phyloP scores from a whole-genome alignment of 495 filamentous ascomycete genomes.

The Aspergillus sclerotiicarbonarius region DNA sequence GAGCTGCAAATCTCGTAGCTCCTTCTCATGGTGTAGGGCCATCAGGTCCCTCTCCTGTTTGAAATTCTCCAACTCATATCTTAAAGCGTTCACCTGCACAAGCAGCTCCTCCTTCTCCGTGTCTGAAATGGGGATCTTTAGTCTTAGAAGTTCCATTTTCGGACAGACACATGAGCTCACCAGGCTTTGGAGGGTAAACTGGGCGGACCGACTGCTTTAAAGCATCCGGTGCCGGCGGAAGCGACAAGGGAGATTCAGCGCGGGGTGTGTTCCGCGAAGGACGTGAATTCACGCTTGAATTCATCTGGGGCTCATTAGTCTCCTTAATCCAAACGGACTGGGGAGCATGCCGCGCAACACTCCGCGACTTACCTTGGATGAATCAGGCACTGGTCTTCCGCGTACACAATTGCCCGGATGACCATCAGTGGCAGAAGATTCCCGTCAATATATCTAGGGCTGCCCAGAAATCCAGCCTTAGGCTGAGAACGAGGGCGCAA shows the following conservation, averaged over 20 bases:
- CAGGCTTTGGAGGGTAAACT: slow-evolving; percentile 27
- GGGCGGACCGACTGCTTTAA: slow-evolving; percentile 34
- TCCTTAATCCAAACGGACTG: background rate
- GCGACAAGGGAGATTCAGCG: slow-evolving; percentile 32
- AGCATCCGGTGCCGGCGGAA: slow-evolving; percentile 23
- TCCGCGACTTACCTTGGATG: background rate
- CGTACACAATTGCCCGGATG: background rate
- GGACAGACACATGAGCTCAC: slow-evolving; percentile 14
- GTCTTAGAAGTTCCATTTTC: background rate
- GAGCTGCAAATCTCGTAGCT: slow-evolving; percentile 69
- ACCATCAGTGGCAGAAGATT: background rate
- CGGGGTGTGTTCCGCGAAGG: slow-evolving; percentile 33
- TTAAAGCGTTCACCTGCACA: slow-evolving; percentile 63
- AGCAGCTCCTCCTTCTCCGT: slow-evolving; percentile 65
- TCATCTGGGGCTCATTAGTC: slow-evolving; percentile 28
- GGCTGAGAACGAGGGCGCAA: background rate
- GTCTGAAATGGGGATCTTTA: slow-evolving; percentile 29
- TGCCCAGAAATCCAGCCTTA: background rate
- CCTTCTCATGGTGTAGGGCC: slow-evolving; percentile 74
- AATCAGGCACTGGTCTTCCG: background rate
- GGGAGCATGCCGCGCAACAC: background rate
- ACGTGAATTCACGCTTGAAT: slow-evolving; percentile 29
- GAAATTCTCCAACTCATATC: slow-evolving; percentile 68
- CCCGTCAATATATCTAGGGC: background rate
- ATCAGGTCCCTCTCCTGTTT: slow-evolving; percentile 85